Evolutionary conservation across 208 protist genomes (phyloP).

Genomic region (Acanthamoeba lenticulata): DNA sequence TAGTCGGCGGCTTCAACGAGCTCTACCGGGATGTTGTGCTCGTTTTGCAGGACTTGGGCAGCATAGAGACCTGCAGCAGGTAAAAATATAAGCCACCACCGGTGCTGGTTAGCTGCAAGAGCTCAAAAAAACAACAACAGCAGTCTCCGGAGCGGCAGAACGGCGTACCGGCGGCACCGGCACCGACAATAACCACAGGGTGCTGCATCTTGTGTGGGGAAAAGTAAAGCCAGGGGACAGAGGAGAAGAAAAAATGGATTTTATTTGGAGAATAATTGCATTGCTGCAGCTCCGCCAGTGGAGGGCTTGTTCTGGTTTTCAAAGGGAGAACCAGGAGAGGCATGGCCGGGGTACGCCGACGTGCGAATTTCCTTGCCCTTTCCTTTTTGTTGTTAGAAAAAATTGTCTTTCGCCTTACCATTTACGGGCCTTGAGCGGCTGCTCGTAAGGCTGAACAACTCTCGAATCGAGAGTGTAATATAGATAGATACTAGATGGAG

Average conservation of each 20-base stretch:
- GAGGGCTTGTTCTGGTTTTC: background rate
- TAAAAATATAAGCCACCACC: background rate
- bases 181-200: background rate
- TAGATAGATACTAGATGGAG: background rate
- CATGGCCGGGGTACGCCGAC: background rate
- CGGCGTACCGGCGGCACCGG: background rate
- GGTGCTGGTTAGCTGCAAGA: background rate
- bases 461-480: background rate
- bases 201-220: background rate
- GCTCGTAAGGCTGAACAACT: no score
- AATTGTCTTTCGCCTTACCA: background rate
- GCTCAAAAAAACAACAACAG: background rate
- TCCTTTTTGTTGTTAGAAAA: no score
- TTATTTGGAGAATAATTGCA: no score
- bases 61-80: slow-evolving; percentile 3
- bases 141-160: background rate
- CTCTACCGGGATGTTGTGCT: slow-evolving; percentile 19
- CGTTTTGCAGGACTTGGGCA: background rate
- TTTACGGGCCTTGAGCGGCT: no score
- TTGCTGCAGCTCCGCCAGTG: background rate
- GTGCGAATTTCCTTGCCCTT: background rate
- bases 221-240: background rate
- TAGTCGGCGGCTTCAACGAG: background rate
- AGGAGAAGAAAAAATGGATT: background rate
- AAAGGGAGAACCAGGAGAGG: no score